Base-by-base conservation (phyloP, 345 rosid species). In the Firmiana major region DNA sequence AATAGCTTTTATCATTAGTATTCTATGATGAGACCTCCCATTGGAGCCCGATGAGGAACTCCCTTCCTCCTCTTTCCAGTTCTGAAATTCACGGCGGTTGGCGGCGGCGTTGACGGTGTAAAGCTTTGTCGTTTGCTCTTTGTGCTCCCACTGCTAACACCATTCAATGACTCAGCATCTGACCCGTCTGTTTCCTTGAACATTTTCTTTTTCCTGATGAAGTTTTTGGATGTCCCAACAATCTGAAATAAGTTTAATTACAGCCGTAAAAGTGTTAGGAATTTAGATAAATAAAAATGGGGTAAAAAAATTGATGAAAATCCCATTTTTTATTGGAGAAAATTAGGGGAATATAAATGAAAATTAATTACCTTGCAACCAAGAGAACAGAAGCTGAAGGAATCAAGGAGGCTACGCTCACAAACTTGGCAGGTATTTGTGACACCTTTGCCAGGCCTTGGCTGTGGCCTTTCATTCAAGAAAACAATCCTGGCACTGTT, bases 401-500 rank as follows among this genome's bases (percentile, higher is more conserved):
- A 84, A 78, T 89, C 90, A 36, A 86, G 88, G 51, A 89, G 93
- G 84, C 89, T 89, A 34, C 93, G 84, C 42, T 84, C 86, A 13
- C 93, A 89, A 66, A 87, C 89, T 53, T 78, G 85, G 51, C 93
- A 89, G 63, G 87, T 87, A 74, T 89, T 86, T 75, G 87, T 87
- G 75, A 86, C 88, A 4, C 92, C 92, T 82, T 89, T 89, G 0
- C 88, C 92, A 12, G 86, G 90, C 84, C 90, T 86, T 5, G 90
- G 90, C 83, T 89, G 91, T 7, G 91, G 90, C 79, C 93, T 84
- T 68, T 89, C 86, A 13, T 89, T 89, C 83, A 89, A 73, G 83
- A 89, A 89, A 19, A 89, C 91, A 63, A 89, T 87, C 65, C 83
- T 84, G 16, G 93, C 90, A 79, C 93, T 89, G 85, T 89, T 89